Evolutionary conservation across 352 stramenopile species (phyloP).

Genomic region (Sclerospora graminicola): DNA sequence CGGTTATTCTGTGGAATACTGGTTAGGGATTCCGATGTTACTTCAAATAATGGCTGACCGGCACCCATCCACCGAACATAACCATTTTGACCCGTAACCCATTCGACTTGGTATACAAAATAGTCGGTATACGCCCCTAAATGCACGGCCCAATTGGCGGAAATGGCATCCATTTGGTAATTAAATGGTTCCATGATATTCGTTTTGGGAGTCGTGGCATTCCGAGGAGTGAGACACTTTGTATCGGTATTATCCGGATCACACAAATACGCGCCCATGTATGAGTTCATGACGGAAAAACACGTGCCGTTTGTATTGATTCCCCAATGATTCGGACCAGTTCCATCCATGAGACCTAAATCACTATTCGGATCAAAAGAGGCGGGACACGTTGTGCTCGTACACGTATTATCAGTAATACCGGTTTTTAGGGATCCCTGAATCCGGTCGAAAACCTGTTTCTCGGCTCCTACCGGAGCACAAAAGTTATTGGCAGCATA

Average conservation of each 20-base stretch:
- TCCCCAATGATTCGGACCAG: slow-evolving; percentile 28
- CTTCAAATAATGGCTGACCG: slow-evolving; percentile 67
- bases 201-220: slow-evolving; percentile 24
- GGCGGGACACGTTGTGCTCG: slow-evolving; percentile 28
- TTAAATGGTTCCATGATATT: slow-evolving; percentile 37
- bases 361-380: slow-evolving; percentile 42
- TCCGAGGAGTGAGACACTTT: slow-evolving; percentile 37
- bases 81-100: slow-evolving; percentile 25
- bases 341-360: slow-evolving; percentile 28
- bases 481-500: slow-evolving; percentile 50
- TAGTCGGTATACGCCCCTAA: slow-evolving; percentile 61
- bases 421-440: slow-evolving; percentile 27
- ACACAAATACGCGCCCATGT: slow-evolving; percentile 41
- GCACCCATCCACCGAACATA: slow-evolving; percentile 48
- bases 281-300: slow-evolving; percentile 44
- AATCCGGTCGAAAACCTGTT: slow-evolving; percentile 38
- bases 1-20: slow-evolving; percentile 18
- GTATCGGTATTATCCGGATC: slow-evolving; percentile 34
- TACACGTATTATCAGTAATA: slow-evolving; percentile 42
- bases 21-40: slow-evolving; percentile 35
- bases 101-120: slow-evolving; percentile 32
- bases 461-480: slow-evolving; percentile 9
- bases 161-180: slow-evolving; percentile 44
- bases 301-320: slow-evolving; percentile 48
- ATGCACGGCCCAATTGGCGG: slow-evolving; percentile 71